These are phyloP conservation scores for Cutaneotrichosporon sp. DNA, from an alignment of 1,284 basidiomycete genomes.

Conservation along the genomic window DNA sequence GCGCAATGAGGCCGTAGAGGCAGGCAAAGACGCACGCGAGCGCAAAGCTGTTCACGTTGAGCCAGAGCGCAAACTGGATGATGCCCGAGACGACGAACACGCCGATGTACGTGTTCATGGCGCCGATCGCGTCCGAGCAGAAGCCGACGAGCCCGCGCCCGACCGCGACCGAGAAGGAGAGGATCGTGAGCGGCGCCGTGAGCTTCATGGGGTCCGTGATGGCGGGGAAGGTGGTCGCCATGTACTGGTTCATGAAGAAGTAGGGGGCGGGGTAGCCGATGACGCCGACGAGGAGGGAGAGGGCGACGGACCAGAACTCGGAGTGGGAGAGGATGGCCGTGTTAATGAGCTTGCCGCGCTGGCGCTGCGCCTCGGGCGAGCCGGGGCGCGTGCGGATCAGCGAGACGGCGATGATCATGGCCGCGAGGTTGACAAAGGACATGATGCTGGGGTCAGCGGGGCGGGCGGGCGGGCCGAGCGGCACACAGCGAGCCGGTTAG, in stretches of 20 bases:
- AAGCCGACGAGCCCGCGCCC: slow-evolving; percentile 19
- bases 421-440: slow-evolving; percentile 36
- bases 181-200: slow-evolving; percentile 22
- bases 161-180: slow-evolving; percentile 15
- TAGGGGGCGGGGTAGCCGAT: slow-evolving; percentile 39
- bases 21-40: slow-evolving; percentile 14
- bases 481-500: too few species aligned
- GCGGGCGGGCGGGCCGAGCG: too few species aligned
- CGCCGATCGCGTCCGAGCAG: slow-evolving; percentile 14
- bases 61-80: slow-evolving; percentile 20
- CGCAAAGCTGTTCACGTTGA: slow-evolving; percentile 15
- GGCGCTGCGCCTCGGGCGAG: slow-evolving; percentile 35
- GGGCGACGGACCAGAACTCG: slow-evolving; percentile 30
- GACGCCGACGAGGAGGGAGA: slow-evolving; percentile 31
- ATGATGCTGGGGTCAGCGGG: slow-evolving; percentile 32
- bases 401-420: slow-evolving; percentile 27
- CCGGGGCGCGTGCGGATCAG: slow-evolving; percentile 38
- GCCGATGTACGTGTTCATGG: slow-evolving; percentile 24
- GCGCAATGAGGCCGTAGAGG: slow-evolving; percentile 28
- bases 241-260: slow-evolving; percentile 31
- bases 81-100: slow-evolving; percentile 18
- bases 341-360: slow-evolving; percentile 37
- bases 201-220: slow-evolving; percentile 18
- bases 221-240: slow-evolving; percentile 24
- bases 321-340: slow-evolving; percentile 4